Base-by-base conservation (phyloP, 768 basidiomycete genomes). In the Omphalotus guepiniiformis region DNA sequence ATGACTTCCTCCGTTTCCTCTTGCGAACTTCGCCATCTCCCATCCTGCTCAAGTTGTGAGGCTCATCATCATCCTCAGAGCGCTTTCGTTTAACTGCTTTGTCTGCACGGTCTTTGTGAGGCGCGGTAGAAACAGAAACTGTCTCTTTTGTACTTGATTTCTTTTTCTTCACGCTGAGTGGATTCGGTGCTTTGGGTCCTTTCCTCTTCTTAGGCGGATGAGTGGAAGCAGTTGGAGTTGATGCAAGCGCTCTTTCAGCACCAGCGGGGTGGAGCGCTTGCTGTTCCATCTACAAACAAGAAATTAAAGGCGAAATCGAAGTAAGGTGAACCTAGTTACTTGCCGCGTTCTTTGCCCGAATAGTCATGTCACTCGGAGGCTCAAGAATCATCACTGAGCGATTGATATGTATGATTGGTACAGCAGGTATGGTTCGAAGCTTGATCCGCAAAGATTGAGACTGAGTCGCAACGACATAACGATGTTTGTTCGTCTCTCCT, bases 381-480 rank as follows among this genome's bases (percentile, higher is more conserved):
- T 95, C 93, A 21, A 98, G 75, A 16, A 99, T 81, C 79, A 96
- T 83, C 9, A 98, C 95, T 1, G 90, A 82, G 26, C 89, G 87
- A 58, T 92, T 94, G 51, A 96, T 76, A 63, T 96, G 94, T 30
- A 98, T 72, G 51, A 98, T 78, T 0, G 96, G 96, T 0, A 92
- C 83, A 1, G 82, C 94, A 8, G 93, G 87, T 30, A 96, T 75
- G 3, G 61, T 63, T 13, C 93, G 82, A 38, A 98, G 72, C 48
- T 73, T 70, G 22, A 67, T 65, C 3, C 94, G 82, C 2, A 97
- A 80, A 4, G 78, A 65, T 28, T 81, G 76, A 0, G 85, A 89
- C 62, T 95, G 92, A 0, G 90, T 82, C 21, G 91, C 91, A 44
- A 97, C 69, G 25, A 92, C 82, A 66, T 98, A 98, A 35, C 93